Base-by-base conservation (phyloP, 345 rosid species). In the Pistacia vera region DNA sequence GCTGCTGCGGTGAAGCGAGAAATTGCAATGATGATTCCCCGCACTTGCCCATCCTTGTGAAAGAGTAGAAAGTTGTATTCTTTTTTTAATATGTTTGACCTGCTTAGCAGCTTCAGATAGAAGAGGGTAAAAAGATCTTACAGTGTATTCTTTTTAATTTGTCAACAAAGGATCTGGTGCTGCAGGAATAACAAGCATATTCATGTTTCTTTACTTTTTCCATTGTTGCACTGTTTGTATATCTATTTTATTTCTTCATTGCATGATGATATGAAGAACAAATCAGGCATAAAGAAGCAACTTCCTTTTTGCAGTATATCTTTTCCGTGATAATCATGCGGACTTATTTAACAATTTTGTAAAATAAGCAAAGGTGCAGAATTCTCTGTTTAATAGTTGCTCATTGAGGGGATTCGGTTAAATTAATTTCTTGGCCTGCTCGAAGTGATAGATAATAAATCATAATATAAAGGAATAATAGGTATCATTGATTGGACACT, bases 141-240 rank as follows among this genome's bases (percentile, higher is more conserved):
- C 46, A 35, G 76, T 4, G 77, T 69, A 55, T 67, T 80, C 63
- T 25, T 62, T 30, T 30, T 30, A 30, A 36, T 38, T 18, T 73
- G 64, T 73, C 54, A 62, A 18, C 44, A 60, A 62, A 62, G 67
- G 59, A 82, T 78, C 74, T 68, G 61, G 61, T 33, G 77, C 81
- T 71, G 71, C 63, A 11, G 65, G 66, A 57, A 75, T 57, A 65
- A 74, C 75, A 54, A 20, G 48, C 72, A 38, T 46, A 14, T 30
- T 55, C 49, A 35, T 41, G 28, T 22, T 75, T 68, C 62, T 66
- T 56, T 16, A 22, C 59, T 28, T 30, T 30, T 30, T 30, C 38
- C 52, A n/a, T 22, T 64, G 16, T 38, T 65, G 52, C 55, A 9
- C 11, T 56, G 4, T 38, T 55, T 20, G 11, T 38, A 64, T 14